Base-by-base conservation (phyloP, 768 basidiomycete species). In the Lactarius pseudohatsudake region DNA sequence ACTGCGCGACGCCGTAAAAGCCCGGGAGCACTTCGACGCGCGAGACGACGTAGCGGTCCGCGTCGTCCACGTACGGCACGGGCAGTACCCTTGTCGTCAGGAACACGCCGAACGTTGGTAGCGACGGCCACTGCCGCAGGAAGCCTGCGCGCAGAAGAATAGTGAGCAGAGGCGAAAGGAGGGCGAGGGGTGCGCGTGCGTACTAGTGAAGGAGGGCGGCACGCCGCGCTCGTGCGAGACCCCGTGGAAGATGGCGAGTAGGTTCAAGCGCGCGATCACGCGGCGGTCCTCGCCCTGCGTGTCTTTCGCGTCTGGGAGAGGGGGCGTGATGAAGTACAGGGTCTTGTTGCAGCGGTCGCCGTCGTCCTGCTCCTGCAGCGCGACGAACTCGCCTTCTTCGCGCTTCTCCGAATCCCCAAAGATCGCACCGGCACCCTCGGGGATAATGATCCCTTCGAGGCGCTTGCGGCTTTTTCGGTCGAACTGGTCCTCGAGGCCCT, bases 71-170 rank as follows among this genome's bases (percentile, higher is more conserved):
- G 56, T 80, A 79, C 4, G 86, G 78, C 6, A 81, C 73, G 7
- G 85, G 83, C 3, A 85, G 77, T 36, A 85, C 75, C 34, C 79
- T 79, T 36, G 87, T 82, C 0, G 86, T 85, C 16, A 89, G 77
- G 76, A 90, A 90, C 41, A 90, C 81, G 84, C 88, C 82, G 30
- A 89, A 81, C 3, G 81, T 79, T 38, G 89, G 89, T 18, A 91
- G 79, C 20, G 86, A 82, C 28, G 88, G 88, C 85, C 86, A 87
- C 71, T 85, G 86, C 4, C 83, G 80, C 36, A 89, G 76, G 73
- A 89, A 87, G 1, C 83, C 85, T 34, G 54, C 26, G 36, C 3
- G n/a, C 59, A 43, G 40, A 20, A 13, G 57, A 3, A 57, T 22
- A 34, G 40, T 50, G 9, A 32, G 43, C 4, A 32, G 47, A n/a